Percentiles rank a stretch among this genome's conserved stretches.
Evolutionary conservation across 2,329 filamentous ascomycete species (phyloP).

Genomic region (Monascus ruber): DNA sequence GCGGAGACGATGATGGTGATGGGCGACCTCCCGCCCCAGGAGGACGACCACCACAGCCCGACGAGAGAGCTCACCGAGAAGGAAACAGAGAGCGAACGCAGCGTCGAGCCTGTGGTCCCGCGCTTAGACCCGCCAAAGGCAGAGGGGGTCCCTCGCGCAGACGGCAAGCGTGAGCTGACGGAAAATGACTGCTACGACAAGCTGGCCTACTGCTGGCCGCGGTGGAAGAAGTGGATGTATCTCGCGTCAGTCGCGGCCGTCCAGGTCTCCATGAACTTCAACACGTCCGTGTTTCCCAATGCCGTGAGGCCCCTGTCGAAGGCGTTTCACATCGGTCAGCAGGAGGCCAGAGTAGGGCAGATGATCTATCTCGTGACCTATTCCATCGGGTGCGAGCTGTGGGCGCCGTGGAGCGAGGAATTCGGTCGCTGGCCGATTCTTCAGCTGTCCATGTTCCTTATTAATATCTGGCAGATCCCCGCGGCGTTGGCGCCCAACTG

Average conservation of each 20-base stretch:
- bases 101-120: no score
- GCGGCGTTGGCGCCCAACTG: constrained; percentile 61
- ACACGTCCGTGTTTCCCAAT: constrained; percentile 59
- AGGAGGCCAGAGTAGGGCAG: constrained; percentile 57
- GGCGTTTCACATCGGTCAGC: constrained; percentile 53
- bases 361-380: constrained; percentile 65
- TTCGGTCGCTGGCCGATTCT: constrained; percentile 63
- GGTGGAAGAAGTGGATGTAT: constrained; percentile 22
- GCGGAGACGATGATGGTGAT: no score
- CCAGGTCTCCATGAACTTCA: constrained; percentile 65
- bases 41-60: no score
- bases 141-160: background rate
- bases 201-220: constrained; percentile 46
- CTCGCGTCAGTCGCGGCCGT: constrained; percentile 52
- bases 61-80: no score
- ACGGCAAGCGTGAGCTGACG: constrained; percentile 26
- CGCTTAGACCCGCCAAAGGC: no score
- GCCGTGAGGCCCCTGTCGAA: constrained; percentile 50
- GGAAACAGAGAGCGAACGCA: no score
- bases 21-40: no score
- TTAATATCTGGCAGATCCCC: constrained; percentile 63
- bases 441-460: constrained; percentile 57
- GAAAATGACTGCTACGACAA: constrained; percentile 49
- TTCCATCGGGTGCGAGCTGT: constrained; percentile 71
- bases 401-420: constrained; percentile 76